Percentiles rank a stretch among this genome's conserved stretches.
phyloP scores from a whole-genome alignment of 2,329 filamentous ascomycete genomes.

The Sporothrix sp. region DNA sequence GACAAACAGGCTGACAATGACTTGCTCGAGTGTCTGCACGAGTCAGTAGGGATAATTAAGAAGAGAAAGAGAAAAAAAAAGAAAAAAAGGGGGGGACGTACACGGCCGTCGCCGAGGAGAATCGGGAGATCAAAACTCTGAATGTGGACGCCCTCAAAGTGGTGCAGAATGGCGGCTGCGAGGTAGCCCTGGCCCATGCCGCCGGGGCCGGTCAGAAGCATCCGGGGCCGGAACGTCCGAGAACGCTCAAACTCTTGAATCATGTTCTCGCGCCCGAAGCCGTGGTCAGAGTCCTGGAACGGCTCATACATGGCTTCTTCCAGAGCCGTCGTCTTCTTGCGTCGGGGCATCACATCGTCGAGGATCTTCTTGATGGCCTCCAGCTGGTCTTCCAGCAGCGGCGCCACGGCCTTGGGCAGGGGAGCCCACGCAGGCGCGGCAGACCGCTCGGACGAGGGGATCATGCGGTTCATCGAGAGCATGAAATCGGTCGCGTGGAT shows the following conservation, averaged over 20 bases:
- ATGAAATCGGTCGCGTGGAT: conserved; percentile 93
- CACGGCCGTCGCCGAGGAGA: conserved; percentile 72
- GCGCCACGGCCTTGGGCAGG: conserved; percentile 69
- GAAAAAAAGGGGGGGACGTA: conserved; percentile 28
- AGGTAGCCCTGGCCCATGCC: conserved; percentile 96
- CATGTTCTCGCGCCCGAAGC: conserved; percentile 73
- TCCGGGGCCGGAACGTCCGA: conserved; percentile 76
- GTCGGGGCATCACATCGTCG: conserved; percentile 69
- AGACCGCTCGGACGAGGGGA: conserved; percentile 88
- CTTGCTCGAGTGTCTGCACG: conserved; percentile 79
- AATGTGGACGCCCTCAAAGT: conserved; percentile 88
- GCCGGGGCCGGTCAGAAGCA: conserved; percentile 69
- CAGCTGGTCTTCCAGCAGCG: conserved; percentile 67
- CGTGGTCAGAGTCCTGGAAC: conserved; percentile 69
- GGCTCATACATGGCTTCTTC: conserved; percentile 91
- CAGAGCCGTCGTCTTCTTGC: conserved; percentile 77
- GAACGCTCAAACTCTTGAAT: conserved; percentile 74
- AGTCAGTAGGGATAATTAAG: too few relatives aligned
- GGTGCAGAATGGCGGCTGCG: conserved; percentile 72
- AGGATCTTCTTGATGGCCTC: conserved; percentile 57
- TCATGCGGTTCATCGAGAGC: conserved; percentile 91
- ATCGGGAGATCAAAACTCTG: conserved; percentile 89
- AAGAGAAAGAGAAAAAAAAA: not conserved
- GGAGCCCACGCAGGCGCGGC: conserved; percentile 75
- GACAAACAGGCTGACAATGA: conserved; percentile 80